Conservation (phyloP, 2,329 filamentous ascomycete species). For the Aspergillus uvarum region DNA sequence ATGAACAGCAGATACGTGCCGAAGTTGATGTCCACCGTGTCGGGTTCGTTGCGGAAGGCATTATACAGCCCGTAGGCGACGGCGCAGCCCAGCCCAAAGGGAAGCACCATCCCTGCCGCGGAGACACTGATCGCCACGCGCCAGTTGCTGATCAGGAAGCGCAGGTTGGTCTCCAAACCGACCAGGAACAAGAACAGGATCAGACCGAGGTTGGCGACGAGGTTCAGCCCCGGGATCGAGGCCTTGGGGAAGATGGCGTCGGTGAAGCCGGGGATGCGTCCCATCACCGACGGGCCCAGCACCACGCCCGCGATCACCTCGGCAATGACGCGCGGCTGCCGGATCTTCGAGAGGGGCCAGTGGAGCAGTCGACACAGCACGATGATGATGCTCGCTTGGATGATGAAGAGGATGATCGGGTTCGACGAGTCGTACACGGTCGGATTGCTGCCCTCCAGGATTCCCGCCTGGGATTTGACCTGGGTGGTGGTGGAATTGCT, state of each 20-base stretch:
- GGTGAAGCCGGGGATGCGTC: conserved; percentile 76
- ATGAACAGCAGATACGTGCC: conserved; percentile 74
- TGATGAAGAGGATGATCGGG: conserved; percentile 73
- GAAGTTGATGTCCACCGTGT: conserved; percentile 59
- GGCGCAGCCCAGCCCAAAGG: conserved; percentile 77
- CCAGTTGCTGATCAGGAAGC: conserved; percentile 78
- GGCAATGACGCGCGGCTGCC: conserved; percentile 78
- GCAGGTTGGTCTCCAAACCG: conserved; percentile 80
- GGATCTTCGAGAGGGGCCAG: conserved; percentile 72
- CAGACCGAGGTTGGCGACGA: conserved; percentile 80
- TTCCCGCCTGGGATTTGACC: conserved; percentile 59
- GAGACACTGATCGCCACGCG: conserved; percentile 74
- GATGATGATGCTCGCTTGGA: conserved; percentile 73
- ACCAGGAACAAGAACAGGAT: conserved; percentile 86
- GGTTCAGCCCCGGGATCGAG: conserved; percentile 72
- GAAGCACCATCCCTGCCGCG: conserved; percentile 74
- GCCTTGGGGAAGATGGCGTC: conserved; percentile 71
- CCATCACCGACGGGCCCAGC: conserved; percentile 84
- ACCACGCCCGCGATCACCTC: conserved; percentile 84
- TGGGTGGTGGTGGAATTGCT: conserved; percentile 21
- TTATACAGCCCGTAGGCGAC: conserved; percentile 80
- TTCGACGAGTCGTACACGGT: conserved; percentile 67
- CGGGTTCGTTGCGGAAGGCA: conserved; percentile 62
- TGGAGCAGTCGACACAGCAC: conserved; percentile 72
- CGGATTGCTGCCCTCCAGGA: conserved; percentile 70